Base-by-base conservation (phyloP, 345 rosid genomes). In the Orychophragmus violaceus region DNA sequence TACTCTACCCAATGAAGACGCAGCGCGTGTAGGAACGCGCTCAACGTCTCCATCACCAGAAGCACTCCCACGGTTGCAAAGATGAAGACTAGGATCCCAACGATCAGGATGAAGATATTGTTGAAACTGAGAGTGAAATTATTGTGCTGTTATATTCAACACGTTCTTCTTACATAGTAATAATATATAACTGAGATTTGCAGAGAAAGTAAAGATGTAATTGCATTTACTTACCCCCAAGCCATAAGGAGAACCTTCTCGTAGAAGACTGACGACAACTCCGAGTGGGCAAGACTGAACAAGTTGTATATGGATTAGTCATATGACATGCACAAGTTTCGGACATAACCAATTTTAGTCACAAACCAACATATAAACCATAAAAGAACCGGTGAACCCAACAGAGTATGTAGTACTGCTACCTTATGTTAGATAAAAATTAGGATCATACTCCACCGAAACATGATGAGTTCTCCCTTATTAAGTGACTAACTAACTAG, bases 1-100 rank as follows among this genome's bases (percentile, higher is more conserved):
- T 84, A 93, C 73, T 93, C 97, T 49, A 93, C 97, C 97, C 98
- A 85, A 80, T 90, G 98, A 66, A 93, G 98, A 65, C 97, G 87
- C 71, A 93, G 76, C 0, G 98, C 98, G 69, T 88, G 99, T 1
- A 87, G 82, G 82, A 94, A 90, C 12, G 97, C 97, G 36, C 97
- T 88, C n/a, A 94, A 90, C 39, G 99, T 94, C 77, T 94, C 97
- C 97, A 94, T 94, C 62, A 94, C 90, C 16, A 94, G 89, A 79
- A 90, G 65, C 48, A 94, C 97, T 24, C 96, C 96, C n/a, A 90
- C 88, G 0, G 99, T 94, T 33, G 96, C 96, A 21, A 80, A 88
- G 10, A 88, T 29, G 35, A 90, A 94, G 72, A 94, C 66, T 8
- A 90, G 49, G 82, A 81, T 55, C 46, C 97, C 99, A 37, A 90